Evolutionary conservation across 75 land plant genomes (phyloP).

Genomic region (Selaginella moellendorffii): DNA sequence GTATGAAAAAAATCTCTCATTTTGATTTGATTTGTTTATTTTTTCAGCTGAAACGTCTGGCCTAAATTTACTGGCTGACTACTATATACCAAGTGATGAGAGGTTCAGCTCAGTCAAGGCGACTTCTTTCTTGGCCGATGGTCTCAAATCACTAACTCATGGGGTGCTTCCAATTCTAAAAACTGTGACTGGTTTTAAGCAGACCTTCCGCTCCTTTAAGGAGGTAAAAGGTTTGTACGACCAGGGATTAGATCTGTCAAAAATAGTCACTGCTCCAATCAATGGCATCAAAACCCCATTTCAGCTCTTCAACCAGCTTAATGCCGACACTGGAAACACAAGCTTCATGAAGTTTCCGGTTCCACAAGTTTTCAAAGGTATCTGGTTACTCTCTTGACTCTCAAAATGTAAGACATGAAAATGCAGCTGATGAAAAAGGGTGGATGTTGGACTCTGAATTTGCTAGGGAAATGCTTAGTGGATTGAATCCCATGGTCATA

Average conservation of each 20-base stretch:
- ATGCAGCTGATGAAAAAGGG: neutral
- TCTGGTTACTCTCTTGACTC: neutral
- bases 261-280: neutral
- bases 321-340: neutral
- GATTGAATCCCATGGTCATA: neutral
- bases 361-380: conserved; percentile 10
- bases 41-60: neutral
- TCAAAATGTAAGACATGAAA: neutral
- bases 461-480: neutral
- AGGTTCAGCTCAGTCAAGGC: neutral
- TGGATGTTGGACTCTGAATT: neutral
- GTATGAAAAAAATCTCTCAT: neutral
- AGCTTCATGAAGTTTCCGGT: conserved; percentile 1
- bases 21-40: neutral
- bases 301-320: conserved; percentile 3
- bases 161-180: neutral
- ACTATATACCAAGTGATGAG: conserved; percentile 12
- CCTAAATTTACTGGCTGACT: neutral
- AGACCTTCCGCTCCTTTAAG: neutral
- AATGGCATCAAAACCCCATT: neutral
- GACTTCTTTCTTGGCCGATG: neutral
- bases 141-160: neutral
- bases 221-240: neutral
- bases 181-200: neutral
- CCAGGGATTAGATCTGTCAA: neutral